Evolutionary conservation across 257 asterid species (phyloP).

Genomic region (Fraxinus americana): DNA sequence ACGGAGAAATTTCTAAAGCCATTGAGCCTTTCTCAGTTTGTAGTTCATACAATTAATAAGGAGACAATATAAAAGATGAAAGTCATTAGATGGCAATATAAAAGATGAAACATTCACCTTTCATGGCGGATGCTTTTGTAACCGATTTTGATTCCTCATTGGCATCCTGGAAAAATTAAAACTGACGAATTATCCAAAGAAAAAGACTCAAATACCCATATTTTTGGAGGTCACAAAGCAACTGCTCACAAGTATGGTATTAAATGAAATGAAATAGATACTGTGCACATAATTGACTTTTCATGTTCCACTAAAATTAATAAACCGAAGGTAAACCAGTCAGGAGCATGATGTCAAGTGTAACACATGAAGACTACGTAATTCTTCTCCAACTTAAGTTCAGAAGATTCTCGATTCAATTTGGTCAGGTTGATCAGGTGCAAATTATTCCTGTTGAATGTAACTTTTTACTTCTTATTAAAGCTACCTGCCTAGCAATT

Average conservation of each 20-base stretch:
- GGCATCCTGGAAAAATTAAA: conserved; percentile 57
- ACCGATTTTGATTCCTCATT: conserved; percentile 86
- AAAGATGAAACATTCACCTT: conserved; percentile 46
- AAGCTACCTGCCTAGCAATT: no score
- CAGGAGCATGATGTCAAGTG: neutral
- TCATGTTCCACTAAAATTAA: neutral
- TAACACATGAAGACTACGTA: no score
- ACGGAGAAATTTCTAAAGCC: neutral
- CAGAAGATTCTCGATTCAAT: no score
- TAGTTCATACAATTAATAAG: neutral
- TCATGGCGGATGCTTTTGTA: conserved; percentile 86
- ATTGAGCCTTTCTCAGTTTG: neutral
- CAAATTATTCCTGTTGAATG: no score
- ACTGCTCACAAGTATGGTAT: neutral
- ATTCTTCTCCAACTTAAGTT: no score
- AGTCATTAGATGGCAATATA: neutral
- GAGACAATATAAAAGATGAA: conserved; percentile 6
- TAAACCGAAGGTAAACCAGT: neutral
- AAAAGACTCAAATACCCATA: neutral
- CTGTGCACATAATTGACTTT: neutral
- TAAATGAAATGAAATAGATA: no score
- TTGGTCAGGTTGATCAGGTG: no score
- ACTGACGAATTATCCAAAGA: neutral
- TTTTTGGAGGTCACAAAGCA: neutral
- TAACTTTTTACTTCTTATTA: no score